These are phyloP conservation scores for Aaosphaeria arxii DNA, from an alignment of 2,329 filamentous ascomycete species.

Conservation along the genomic window DNA sequence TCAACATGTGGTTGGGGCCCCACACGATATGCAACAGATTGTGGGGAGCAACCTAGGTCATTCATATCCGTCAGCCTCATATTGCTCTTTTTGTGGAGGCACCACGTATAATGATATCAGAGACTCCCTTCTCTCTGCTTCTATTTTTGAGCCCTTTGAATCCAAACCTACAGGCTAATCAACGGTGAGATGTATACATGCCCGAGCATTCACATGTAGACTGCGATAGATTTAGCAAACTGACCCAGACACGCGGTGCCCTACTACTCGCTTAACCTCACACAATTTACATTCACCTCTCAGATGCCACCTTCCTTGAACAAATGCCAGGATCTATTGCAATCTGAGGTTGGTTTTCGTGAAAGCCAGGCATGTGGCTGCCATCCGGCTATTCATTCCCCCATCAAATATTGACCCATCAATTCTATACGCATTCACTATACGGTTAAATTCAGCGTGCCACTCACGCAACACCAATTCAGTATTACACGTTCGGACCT, in stretches of 20 bases:
- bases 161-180: not conserved
- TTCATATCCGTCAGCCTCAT: not conserved
- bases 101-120: not conserved
- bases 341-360: not conserved
- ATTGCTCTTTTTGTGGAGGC: not conserved
- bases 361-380: conserved; percentile 9
- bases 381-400: conserved; percentile 20
- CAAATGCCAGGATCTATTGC: not conserved
- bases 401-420: conserved; percentile 16
- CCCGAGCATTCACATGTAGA: not conserved
- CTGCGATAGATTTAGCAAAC: not conserved
- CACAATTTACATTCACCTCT: conserved; percentile 5
- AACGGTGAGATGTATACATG: not conserved
- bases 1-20: not conserved
- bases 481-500: conserved; percentile 7
- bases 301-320: not conserved
- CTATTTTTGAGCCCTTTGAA: not conserved
- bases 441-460: conserved; percentile 26
- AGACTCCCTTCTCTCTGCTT: not conserved
- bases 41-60: not conserved
- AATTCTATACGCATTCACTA: conserved; percentile 22
- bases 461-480: conserved; percentile 16
- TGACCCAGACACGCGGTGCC: conserved; percentile 4
- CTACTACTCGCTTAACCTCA: conserved; percentile 8
- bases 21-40: not conserved